Conservation (phyloP, 257 asterid genomes). For the Solanum neorickii region DNA sequence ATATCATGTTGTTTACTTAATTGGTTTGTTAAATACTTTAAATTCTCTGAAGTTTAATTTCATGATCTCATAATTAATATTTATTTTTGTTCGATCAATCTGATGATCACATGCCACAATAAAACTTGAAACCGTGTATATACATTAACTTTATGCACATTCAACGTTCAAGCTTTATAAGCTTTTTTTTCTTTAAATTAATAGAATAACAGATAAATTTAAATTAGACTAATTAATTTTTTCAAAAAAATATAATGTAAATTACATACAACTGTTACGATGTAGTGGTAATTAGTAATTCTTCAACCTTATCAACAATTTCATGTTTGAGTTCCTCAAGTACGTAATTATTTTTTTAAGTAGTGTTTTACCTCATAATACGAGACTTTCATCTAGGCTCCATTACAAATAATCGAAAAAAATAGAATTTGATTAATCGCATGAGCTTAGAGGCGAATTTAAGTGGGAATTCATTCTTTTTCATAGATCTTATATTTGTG, state of each 20-base stretch:
- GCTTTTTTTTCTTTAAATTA: neutral
- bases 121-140: neutral
- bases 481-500: no score
- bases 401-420: neutral
- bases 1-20: neutral
- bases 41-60: neutral
- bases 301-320: neutral
- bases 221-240: neutral
- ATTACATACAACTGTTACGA: rapidly evolving
- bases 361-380: neutral
- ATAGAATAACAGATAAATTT: neutral
- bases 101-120: neutral
- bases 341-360: neutral
- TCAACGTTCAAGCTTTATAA: neutral
- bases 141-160: neutral
- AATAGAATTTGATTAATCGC: no score
- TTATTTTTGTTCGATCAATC: neutral
- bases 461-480: no score
- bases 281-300: neutral
- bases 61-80: neutral
- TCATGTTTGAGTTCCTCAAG: neutral
- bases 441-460: no score
- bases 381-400: neutral
- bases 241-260: neutral
- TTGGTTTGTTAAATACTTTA: neutral